Conservation (phyloP, 768 basidiomycete species). For the Tephrocybe sp. region DNA sequence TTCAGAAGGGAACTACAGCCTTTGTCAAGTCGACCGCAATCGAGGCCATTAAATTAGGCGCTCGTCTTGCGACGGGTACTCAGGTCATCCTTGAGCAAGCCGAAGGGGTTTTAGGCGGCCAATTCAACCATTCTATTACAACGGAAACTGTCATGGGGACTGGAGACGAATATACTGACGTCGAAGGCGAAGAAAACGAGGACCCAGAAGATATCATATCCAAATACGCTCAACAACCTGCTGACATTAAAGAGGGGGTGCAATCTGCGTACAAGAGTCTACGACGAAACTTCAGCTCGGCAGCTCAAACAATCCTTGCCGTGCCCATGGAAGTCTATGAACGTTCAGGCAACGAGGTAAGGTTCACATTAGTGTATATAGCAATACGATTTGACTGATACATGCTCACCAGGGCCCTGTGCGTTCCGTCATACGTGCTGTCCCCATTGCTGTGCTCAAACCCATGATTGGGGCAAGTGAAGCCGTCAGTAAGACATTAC, state of each 20-base stretch:
- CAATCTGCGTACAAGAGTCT: constrained; percentile 91
- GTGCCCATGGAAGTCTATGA: constrained; percentile 99
- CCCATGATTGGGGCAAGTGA: constrained; percentile 99
- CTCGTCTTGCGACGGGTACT: constrained; percentile 92
- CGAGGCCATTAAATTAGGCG: constrained; percentile 94
- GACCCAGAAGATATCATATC: constrained; percentile 68
- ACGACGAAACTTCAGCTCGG: constrained; percentile 83
- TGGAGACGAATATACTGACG: constrained; percentile 31
- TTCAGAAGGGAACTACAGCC: constrained; percentile 91
- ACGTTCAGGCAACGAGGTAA: constrained; percentile 85
- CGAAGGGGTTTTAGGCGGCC: constrained; percentile 84
- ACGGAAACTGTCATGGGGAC: constrained; percentile 62
- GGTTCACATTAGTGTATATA: constrained; percentile 21
- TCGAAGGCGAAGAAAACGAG: constrained; percentile 39
- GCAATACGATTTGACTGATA: constrained; percentile 2
- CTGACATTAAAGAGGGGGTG: constrained; percentile 81
- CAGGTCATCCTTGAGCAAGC: constrained; percentile 97
- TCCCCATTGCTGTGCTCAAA: constrained; percentile 95
- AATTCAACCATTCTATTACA: constrained; percentile 64
- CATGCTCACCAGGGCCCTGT: constrained; percentile 71
- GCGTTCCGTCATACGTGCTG: constrained; percentile 92
- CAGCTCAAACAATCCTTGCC: constrained; percentile 97
- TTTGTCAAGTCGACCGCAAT: constrained; percentile 94
- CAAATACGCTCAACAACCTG: constrained; percentile 91
- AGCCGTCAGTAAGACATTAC: constrained; percentile 92